Percentiles rank a stretch among this genome's conserved stretches.
Conservation (phyloP, 108 stramenopile species). For the Nitzschia inconspicua region DNA sequence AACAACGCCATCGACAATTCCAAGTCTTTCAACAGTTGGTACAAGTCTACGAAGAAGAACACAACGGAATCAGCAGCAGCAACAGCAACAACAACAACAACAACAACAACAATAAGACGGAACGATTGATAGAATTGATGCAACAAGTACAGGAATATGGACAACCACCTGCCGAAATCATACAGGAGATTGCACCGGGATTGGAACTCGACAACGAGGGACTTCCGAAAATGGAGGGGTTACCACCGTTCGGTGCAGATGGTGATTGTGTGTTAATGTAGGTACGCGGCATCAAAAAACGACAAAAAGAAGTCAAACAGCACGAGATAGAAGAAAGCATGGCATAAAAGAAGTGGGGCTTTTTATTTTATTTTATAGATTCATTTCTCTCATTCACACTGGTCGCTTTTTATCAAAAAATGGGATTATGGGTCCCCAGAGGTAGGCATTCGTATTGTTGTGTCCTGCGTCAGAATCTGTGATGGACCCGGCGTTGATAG, state of each 20-base stretch:
- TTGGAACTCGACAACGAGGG: constrained; percentile 93
- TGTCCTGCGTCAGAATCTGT: too few relatives aligned
- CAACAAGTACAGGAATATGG: constrained; percentile 92
- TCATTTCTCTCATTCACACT: too few relatives aligned
- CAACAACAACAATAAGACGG: constrained; percentile 64
- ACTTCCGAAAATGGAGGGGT: constrained; percentile 80
- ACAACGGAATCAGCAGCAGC: constrained; percentile 79
- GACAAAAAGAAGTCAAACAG: too few relatives aligned
- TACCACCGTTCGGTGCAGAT: constrained; percentile 1
- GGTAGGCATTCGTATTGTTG: too few relatives aligned
- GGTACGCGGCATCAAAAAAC: too few relatives aligned
- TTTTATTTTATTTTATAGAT: too few relatives aligned
- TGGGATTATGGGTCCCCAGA: too few relatives aligned
- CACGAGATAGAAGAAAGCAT: too few relatives aligned
- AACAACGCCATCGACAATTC: constrained; percentile 77
- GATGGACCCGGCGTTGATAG: too few relatives aligned
- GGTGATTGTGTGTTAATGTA: constrained; percentile 25
- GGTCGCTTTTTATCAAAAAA: too few relatives aligned
- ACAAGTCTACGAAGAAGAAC: constrained; percentile 80
- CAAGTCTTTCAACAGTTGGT: constrained; percentile 89
- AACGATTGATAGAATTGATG: constrained; percentile 85
- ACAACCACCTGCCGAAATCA: constrained; percentile 93
- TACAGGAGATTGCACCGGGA: constrained; percentile 96
- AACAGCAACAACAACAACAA: constrained; percentile 86
- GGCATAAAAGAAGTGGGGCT: too few relatives aligned